Evolutionary conservation across 2,329 filamentous ascomycete genomes (phyloP).

Genomic region (Plectosphaerella sp.): DNA sequence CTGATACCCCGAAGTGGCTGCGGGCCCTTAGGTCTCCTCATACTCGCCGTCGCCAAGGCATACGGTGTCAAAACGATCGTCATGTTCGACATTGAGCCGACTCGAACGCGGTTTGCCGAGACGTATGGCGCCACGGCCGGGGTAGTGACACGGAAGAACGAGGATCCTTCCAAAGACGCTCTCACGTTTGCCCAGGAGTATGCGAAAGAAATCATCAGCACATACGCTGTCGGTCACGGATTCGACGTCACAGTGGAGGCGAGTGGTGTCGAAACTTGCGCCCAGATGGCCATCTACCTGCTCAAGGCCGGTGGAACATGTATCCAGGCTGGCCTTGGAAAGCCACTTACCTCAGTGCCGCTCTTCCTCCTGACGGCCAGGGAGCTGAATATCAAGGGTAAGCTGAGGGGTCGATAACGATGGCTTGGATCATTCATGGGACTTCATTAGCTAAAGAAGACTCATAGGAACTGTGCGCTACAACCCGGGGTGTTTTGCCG

Average conservation of each 20-base stretch:
- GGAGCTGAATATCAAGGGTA: conserved; percentile 17
- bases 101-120: conserved; percentile 16
- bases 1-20: conserved; percentile 15
- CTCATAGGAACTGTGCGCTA: conserved; percentile 16
- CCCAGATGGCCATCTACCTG: conserved; percentile 16
- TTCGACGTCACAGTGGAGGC: conserved; percentile 17
- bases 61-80: conserved; percentile 20
- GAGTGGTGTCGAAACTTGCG: conserved; percentile 17
- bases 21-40: conserved; percentile 19
- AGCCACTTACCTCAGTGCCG: conserved; percentile 12
- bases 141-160: conserved; percentile 12
- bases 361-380: conserved; percentile 17
- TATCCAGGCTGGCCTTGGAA: conserved; percentile 18
- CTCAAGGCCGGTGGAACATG: conserved; percentile 12
- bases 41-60: conserved; percentile 19
- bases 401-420: not conserved
- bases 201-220: conserved; percentile 11
- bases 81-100: conserved; percentile 22
- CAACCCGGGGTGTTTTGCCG: conserved; percentile 18
- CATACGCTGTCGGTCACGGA: conserved; percentile 11
- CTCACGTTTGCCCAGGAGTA: conserved; percentile 11
- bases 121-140: conserved; percentile 16
- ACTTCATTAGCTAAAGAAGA: not conserved
- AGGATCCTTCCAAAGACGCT: conserved; percentile 5
- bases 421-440: too few relatives aligned